Percentiles rank a stretch among this genome's conserved stretches.
These are phyloP conservation scores for Agrostemma githago DNA, from an alignment of 148 eudicot species.

Conservation along the genomic window DNA sequence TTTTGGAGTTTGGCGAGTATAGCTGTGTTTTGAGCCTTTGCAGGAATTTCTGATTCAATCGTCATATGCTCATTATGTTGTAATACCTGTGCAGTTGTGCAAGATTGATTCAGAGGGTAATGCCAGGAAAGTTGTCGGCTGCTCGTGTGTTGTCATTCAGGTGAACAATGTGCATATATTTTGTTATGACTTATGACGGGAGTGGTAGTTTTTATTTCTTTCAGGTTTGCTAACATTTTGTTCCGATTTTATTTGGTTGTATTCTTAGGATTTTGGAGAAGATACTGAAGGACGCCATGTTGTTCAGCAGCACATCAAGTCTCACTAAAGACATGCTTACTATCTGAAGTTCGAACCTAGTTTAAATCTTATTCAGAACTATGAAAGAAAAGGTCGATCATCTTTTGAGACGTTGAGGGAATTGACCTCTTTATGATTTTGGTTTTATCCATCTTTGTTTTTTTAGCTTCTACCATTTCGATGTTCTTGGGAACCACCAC, in stretches of 20 bases:
- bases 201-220: neutral
- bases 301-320: slow-evolving; percentile 28
- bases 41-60: neutral
- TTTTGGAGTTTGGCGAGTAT: neutral
- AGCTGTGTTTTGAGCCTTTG: neutral
- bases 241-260: neutral
- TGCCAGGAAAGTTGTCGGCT: slow-evolving; percentile 34
- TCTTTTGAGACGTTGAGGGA: neutral
- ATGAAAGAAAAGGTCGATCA: neutral
- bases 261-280: slow-evolving; percentile 27
- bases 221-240: neutral
- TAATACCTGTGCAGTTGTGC: slow-evolving; percentile 24
- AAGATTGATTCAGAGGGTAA: slow-evolving; percentile 34
- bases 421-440: neutral
- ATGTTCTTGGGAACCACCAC: neutral
- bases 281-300: slow-evolving; percentile 25
- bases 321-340: slow-evolving; percentile 14
- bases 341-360: neutral
- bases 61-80: neutral
- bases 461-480: neutral
- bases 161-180: neutral
- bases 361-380: neutral
- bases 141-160: slow-evolving; percentile 32
- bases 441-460: neutral
- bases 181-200: neutral